phyloP scores from a whole-genome alignment of 768 basidiomycete genomes.

The Butyriboletus loyo region DNA sequence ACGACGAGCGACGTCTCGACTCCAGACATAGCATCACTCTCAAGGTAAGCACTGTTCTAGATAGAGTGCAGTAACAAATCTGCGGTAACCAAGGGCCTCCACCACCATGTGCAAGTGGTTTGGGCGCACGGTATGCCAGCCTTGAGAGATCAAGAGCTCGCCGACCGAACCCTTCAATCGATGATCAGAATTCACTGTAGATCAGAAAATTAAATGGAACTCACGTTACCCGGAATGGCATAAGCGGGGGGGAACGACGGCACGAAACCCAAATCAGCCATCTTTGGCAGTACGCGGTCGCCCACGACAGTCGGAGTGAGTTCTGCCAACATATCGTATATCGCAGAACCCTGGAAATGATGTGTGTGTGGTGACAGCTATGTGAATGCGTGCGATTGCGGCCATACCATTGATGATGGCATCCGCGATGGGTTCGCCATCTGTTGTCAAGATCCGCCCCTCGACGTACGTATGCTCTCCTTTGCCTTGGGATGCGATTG shows the following conservation, averaged over 20 bases:
- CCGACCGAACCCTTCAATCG: conserved; percentile 64
- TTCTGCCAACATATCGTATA: conserved; percentile 53
- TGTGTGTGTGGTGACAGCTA: neutral
- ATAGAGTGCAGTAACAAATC: conserved; percentile 73
- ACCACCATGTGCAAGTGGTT: conserved; percentile 78
- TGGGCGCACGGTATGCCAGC: conserved; percentile 74
- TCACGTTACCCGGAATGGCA: conserved; percentile 69
- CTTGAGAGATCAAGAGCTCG: conserved; percentile 48
- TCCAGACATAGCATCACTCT: conserved; percentile 77
- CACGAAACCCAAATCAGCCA: conserved; percentile 68
- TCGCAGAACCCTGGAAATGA: conserved; percentile 32
- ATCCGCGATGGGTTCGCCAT: conserved; percentile 60
- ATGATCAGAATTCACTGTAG: conserved; percentile 8
- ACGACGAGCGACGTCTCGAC: conserved; percentile 77
- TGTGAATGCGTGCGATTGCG: conserved; percentile 22
- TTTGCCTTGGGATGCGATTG: conserved; percentile 85
- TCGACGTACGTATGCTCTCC: conserved; percentile 82
- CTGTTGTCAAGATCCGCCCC: conserved; percentile 57
- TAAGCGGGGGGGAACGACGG: conserved; percentile 67
- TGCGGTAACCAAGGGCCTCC: conserved; percentile 68
- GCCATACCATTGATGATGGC: conserved; percentile 58
- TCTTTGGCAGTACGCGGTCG: conserved; percentile 55
- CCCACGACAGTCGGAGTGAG: conserved; percentile 70
- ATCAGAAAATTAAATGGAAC: conserved; percentile 13
- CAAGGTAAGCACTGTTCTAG: conserved; percentile 62